Base-by-base conservation (phyloP, 2,329 filamentous ascomycete genomes). In the Aspergillus fumigatiaffinis region DNA sequence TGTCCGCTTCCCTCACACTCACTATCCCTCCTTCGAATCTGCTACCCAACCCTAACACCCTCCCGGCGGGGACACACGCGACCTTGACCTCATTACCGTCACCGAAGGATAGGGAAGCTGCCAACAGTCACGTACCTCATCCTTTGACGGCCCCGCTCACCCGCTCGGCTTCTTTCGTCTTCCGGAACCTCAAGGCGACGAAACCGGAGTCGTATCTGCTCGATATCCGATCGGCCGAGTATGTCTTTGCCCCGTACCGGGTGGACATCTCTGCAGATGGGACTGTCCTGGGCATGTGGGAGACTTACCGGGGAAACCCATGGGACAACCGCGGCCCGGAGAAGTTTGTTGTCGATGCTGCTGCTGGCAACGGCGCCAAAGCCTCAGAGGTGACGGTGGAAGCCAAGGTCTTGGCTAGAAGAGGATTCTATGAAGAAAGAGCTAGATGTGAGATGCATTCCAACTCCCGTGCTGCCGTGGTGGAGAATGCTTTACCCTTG, bases 221-320 rank as follows among this genome's bases (percentile, higher is more conserved):
- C 50, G 91, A 94, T 64, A 82, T 97, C 51, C 86, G 92, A 76
- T 88, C 87, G 70, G 78, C 84, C 28, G 88, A 90, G 55, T 86
- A 89, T 73, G 82, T 82, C 53, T 97, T 97, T 72, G 84, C 86
- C 65, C 89, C 91, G 10, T 79, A 95, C 72, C 83, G 93, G 48
- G 83, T 97, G 29, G 94, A 97, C 70, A 60, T 73, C 52, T 73
- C 76, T 41, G 71, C 75, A 23, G 72, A 76, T 64, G 73, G 74
- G 57, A 74, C 79, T 42, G 73, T 81, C 50, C 79, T 91, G 3
- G 77, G 81, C 46, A 87, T 87, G 28, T 94, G 90, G 88, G 90
- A 93, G 79, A 96, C 91, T 26, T 96, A 87, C 72, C 82, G 91
- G 50, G 92, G 91, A 0, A 93, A 96, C 67, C 90, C 94, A 65